Base-by-base conservation (phyloP, 2,329 filamentous ascomycete genomes). In the Penicillium sp. region DNA sequence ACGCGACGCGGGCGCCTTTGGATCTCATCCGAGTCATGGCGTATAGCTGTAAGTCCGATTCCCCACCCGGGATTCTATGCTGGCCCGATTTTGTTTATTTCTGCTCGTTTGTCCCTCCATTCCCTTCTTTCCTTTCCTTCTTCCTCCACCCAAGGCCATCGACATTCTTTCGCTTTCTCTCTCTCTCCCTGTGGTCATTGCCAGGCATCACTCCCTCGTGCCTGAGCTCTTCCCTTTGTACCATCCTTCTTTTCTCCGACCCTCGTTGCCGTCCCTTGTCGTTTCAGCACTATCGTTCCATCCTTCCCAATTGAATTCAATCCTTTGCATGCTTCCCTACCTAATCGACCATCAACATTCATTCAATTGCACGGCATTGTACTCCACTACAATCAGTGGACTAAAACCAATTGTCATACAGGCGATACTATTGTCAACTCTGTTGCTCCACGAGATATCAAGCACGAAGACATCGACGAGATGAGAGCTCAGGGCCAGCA, bases 81-180 rank as follows among this genome's bases (percentile, higher is more conserved):
- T 66, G 60, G 58, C 62, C 61, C 62, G 52, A 70, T 73, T 73
- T 74, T 73, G 72, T 74, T 75, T 76, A 76, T 76, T 76, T 76
- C 67, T 75, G 66, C 69, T 70, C 71, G 70, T 64, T 69, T 68
- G 64, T 70, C 71, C 73, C 67, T 68, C 51, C 40, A 46, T 54
- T 65, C 66, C 64, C 64, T 53, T 65, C 51, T 52, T 67, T 62
- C 62, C 69, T 69, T 68, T 19, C 50, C 39, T 41, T 19, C 50
- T 44, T 41, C 49, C 37, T 53, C 27, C 39, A 31, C 18, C 40
- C 43, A 33, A 46, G 51, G 67, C 65, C 66, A 64, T 65, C 63
- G 58, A 71, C 65, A 68, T 68, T 67, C 62, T 64, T 64, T 70
- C 61, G 57, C 57, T 66, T 55, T 52, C 61, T 27, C 35, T 27